Evolutionary conservation across 169 alveolate genomes (phyloP).

Genomic region (Plasmodium malariae): DNA sequence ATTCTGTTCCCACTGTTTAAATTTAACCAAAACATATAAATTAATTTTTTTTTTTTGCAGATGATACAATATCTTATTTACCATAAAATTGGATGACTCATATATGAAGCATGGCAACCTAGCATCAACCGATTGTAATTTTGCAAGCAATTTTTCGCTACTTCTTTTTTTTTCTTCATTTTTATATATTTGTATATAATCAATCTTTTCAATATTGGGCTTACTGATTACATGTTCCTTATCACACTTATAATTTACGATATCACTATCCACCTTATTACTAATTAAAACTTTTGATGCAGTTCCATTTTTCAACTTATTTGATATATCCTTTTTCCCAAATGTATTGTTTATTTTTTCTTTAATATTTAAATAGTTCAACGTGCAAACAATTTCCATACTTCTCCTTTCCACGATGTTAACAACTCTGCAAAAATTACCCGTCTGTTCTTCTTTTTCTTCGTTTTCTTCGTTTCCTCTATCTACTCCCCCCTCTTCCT

Average conservation of each 20-base stretch:
- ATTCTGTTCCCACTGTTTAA: conserved; percentile 54
- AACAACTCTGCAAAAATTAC: conserved; percentile 59
- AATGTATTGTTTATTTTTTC: conserved; percentile 39
- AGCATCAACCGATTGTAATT: conserved; percentile 41
- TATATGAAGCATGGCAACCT: conserved; percentile 70
- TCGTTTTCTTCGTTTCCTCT: conserved; percentile 5
- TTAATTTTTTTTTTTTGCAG: conserved; percentile 43
- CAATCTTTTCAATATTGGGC: not conserved
- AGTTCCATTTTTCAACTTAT: conserved; percentile 4
- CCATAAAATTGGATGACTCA: conserved; percentile 4
- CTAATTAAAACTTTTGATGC: not conserved
- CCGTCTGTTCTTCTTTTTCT: conserved; percentile 16
- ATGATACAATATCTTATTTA: conserved; percentile 23
- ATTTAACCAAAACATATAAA: conserved; percentile 55
- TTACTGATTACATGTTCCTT: not conserved
- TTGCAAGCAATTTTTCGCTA: conserved; percentile 24
- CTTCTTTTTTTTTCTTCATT: not conserved
- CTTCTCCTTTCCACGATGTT: conserved; percentile 40
- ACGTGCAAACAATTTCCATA: conserved; percentile 26
- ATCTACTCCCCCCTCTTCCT: not conserved
- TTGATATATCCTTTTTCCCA: conserved; percentile 12
- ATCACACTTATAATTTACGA: not conserved
- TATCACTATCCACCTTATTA: not conserved
- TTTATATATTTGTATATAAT: not conserved
- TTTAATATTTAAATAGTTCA: conserved; percentile 52